Conservation (phyloP, 2,329 filamentous ascomycete genomes). For the Xenoacremonium recifei region DNA sequence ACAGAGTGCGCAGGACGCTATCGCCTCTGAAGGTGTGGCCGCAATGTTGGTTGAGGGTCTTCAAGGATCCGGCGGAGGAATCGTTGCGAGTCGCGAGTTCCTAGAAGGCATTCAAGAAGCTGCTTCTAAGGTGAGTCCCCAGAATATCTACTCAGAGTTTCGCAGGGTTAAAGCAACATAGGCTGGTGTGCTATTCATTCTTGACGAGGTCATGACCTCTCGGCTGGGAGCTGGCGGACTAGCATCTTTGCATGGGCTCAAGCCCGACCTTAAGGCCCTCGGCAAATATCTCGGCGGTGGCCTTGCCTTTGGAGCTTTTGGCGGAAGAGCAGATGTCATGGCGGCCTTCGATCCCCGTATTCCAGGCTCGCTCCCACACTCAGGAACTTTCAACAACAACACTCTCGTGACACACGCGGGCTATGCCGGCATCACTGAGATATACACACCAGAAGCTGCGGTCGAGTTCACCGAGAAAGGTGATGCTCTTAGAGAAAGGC, state of each 20-base stretch:
- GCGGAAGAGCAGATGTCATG: conserved; percentile 60
- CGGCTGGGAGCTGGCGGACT: conserved; percentile 52
- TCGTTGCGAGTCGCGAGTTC: conserved; percentile 50
- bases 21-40: conserved; percentile 49
- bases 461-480: conserved; percentile 30
- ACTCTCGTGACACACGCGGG: conserved; percentile 58
- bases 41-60: conserved; percentile 66
- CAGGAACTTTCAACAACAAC: conserved; percentile 70
- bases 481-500: conserved; percentile 25
- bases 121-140: conserved; percentile 34
- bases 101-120: conserved; percentile 47
- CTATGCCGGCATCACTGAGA: conserved; percentile 33
- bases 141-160: not conserved
- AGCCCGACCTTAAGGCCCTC: conserved; percentile 61
- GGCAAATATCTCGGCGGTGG: conserved; percentile 69
- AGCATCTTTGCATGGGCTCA: conserved; percentile 39
- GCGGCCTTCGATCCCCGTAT: conserved; percentile 50
- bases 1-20: conserved; percentile 39
- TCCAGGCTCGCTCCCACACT: conserved; percentile 45
- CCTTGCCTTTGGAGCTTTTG: conserved; percentile 65
- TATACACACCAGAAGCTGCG: conserved; percentile 34
- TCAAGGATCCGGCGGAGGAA: conserved; percentile 61
- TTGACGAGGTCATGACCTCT: conserved; percentile 73
- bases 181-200: conserved; percentile 58
- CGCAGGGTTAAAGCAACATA: conserved; percentile 14